Evolutionary conservation across 176 grass and related monocot genomes (phyloP).

Genomic region (Paspalum notatum): DNA sequence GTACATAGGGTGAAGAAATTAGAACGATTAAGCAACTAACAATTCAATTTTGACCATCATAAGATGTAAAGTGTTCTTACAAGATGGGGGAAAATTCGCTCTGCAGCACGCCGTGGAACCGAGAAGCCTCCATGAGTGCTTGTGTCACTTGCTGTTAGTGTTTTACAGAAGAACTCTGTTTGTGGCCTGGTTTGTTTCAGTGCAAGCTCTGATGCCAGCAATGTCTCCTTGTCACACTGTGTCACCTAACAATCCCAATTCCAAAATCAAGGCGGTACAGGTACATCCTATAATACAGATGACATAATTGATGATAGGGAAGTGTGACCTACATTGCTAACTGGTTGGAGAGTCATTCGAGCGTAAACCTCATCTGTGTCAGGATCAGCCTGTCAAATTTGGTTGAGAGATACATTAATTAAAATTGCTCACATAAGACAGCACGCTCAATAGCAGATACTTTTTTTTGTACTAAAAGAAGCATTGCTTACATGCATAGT

Average conservation of each 20-base stretch:
- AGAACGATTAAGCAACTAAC: conserved; percentile 6
- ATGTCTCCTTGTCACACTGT: conserved; percentile 68
- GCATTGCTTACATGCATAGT: conserved; percentile 61
- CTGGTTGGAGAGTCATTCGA: conserved; percentile 76
- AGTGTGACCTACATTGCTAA: conserved; percentile 65
- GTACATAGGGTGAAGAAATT: conserved; percentile 2
- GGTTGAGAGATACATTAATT: conserved; percentile 6
- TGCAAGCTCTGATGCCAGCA: conserved; percentile 62
- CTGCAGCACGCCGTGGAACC: conserved; percentile 72
- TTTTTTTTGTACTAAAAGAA: conserved; percentile 33
- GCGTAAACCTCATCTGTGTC: conserved; percentile 89
- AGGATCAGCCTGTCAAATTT: conserved; percentile 65
- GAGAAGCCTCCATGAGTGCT: conserved; percentile 91
- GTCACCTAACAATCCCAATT: conserved; percentile 41
- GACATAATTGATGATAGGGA: conserved; percentile 37
- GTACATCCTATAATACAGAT: conserved; percentile 24
- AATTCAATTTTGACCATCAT: conserved; percentile 8
- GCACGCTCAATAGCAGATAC: background rate
- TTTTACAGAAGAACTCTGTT: conserved; percentile 87
- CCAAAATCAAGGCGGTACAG: conserved; percentile 27
- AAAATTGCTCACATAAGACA: background rate
- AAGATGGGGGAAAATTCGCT: conserved; percentile 74
- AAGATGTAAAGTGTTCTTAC: conserved; percentile 46
- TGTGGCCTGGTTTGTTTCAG: conserved; percentile 60
- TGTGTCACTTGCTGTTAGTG: conserved; percentile 83